These are phyloP conservation scores for Kwoniella europaea DNA, from an alignment of 768 basidiomycete genomes.

Conservation along the genomic window DNA sequence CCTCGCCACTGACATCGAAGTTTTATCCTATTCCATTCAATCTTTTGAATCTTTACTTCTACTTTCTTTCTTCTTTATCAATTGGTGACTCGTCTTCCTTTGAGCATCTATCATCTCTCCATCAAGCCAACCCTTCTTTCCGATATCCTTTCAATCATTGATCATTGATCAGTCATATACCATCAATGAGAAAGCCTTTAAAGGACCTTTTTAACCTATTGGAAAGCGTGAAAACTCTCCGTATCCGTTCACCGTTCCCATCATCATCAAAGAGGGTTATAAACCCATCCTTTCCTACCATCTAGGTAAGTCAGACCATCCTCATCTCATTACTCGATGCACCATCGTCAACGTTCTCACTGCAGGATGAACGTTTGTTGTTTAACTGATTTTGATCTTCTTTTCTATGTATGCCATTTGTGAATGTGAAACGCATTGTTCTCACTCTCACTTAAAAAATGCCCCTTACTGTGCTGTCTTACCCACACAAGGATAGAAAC, in stretches of 20 bases:
- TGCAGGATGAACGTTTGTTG: no score
- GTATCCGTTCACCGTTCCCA: neutral
- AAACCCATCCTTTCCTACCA: conserved; percentile 3
- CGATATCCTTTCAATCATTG: neutral
- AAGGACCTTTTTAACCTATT: conserved; percentile 1
- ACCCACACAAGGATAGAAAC: conserved; percentile 4
- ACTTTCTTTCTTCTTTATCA: neutral
- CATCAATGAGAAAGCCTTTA: conserved; percentile 3
- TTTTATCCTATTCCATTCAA: no score
- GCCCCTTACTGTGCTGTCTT: neutral
- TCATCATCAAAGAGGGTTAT: neutral
- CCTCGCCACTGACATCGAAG: no score
- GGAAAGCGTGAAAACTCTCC: neutral
- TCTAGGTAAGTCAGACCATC: neutral
- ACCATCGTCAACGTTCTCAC: neutral
- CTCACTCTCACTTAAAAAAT: neutral
- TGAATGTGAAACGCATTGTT: neutral
- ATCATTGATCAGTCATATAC: neutral
- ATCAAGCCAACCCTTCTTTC: no score
- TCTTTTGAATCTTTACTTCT: neutral
- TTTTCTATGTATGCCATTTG: no score
- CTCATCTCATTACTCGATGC: neutral
- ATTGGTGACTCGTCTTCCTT: neutral
- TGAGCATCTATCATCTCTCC: neutral
- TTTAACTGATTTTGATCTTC: neutral